Conservation (phyloP, 805 yeast genomes). For the Hanseniaspora mollemarum region DNA sequence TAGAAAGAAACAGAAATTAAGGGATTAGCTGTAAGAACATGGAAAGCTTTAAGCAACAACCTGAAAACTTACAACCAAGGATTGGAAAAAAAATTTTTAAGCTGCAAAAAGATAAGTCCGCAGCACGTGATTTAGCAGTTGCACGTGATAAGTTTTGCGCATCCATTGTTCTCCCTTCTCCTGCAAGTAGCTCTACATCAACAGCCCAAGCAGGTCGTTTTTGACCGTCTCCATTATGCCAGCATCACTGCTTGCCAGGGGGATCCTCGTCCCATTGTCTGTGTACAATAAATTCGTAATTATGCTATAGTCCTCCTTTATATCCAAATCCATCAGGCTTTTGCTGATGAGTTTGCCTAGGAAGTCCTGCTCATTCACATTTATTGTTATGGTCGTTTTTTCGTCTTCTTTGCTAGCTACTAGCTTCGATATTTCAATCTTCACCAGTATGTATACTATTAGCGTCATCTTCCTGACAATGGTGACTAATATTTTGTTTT, state of each 20-base stretch:
- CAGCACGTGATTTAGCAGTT: background rate
- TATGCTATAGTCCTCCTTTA: background rate
- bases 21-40: background rate
- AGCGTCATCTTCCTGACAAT: background rate
- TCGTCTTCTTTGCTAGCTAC: background rate
- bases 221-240: background rate
- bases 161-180: no score
- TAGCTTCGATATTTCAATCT: background rate
- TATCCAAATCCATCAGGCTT: background rate
- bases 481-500: background rate
- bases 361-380: background rate
- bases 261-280: background rate
- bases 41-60: background rate
- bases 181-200: background rate
- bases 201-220: background rate
- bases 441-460: background rate
- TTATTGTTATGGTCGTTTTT: background rate
- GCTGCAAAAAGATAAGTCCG: background rate
- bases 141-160: background rate
- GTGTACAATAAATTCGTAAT: background rate
- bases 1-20: background rate
- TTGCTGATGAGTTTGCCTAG: background rate
- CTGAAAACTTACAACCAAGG: constrained; percentile 9
- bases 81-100: background rate
- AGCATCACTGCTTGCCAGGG: background rate